These are phyloP conservation scores for Schizophyllum commune DNA, from an alignment of 1,284 basidiomycete genomes.

Conservation along the genomic window DNA sequence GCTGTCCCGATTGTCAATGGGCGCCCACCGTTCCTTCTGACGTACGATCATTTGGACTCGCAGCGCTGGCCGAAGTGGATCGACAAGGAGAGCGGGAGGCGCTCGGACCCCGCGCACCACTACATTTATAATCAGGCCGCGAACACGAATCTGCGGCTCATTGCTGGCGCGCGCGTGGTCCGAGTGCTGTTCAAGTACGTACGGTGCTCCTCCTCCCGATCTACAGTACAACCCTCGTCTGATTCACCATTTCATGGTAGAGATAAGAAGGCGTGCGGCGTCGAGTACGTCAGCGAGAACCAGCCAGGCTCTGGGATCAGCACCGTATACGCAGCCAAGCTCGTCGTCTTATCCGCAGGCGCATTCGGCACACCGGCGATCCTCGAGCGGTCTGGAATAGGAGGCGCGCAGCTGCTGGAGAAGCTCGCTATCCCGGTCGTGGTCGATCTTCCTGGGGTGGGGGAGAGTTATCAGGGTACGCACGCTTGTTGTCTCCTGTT, in stretches of 20 bases:
- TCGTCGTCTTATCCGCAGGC: slow-evolving; percentile 45
- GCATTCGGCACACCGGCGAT: slow-evolving; percentile 49
- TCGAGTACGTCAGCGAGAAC: slow-evolving; percentile 35
- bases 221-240: neutral
- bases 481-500: neutral
- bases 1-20: neutral
- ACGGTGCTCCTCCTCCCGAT: neutral
- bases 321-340: slow-evolving; percentile 28
- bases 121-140: slow-evolving; percentile 45
- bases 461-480: slow-evolving; percentile 37
- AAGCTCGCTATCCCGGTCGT: slow-evolving; percentile 30
- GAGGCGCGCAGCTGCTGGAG: slow-evolving; percentile 30
- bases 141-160: slow-evolving; percentile 30
- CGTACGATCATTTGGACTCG: neutral
- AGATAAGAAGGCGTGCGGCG: slow-evolving; percentile 27
- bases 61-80: slow-evolving; percentile 16
- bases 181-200: slow-evolving; percentile 44
- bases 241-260: neutral
- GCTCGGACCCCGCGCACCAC: slow-evolving; percentile 50
- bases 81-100: slow-evolving; percentile 39
- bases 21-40: slow-evolving; percentile 12
- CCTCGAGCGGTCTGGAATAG: slow-evolving; percentile 45
- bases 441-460: slow-evolving; percentile 50
- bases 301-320: slow-evolving; percentile 5
- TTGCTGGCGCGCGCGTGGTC: slow-evolving; percentile 32